Conservation (phyloP, 2,329 filamentous ascomycete genomes). For the Teratosphaeriaceae sp. region DNA sequence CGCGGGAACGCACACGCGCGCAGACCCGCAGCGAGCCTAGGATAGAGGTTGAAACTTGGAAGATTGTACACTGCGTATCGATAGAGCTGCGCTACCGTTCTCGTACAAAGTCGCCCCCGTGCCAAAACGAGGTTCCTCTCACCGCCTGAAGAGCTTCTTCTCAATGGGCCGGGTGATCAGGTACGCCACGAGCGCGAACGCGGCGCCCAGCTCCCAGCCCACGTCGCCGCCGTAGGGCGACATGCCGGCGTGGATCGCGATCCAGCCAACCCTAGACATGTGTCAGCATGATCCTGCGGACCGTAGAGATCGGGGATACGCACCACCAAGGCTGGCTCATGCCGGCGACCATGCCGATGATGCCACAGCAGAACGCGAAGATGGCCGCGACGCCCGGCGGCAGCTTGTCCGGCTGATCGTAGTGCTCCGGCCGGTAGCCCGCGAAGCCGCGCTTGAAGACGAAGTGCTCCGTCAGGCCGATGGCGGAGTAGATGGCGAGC, state of each 20-base stretch:
- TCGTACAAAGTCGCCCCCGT: too few relatives aligned
- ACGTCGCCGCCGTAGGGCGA: conserved; percentile 51
- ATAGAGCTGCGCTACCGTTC: too few relatives aligned
- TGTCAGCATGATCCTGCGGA: too few relatives aligned
- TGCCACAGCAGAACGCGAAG: conserved; percentile 54
- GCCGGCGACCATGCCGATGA: conserved; percentile 59
- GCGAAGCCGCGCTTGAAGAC: conserved; percentile 47
- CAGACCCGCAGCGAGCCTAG: too few relatives aligned
- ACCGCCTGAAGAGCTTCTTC: conserved; percentile 32
- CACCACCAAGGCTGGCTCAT: conserved; percentile 65
- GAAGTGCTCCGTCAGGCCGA: conserved; percentile 55
- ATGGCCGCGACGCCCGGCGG: conserved; percentile 58
- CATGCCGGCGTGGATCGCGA: conserved; percentile 53
- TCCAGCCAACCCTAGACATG: conserved; percentile 48
- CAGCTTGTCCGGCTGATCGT: conserved; percentile 53
- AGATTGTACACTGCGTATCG: too few relatives aligned
- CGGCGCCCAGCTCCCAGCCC: conserved; percentile 61
- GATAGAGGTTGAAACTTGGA: too few relatives aligned
- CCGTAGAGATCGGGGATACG: conserved; percentile 40
- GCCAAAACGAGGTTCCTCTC: too few relatives aligned
- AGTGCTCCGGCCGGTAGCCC: conserved; percentile 54
- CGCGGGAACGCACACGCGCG: too few relatives aligned
- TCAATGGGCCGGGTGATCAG: conserved; percentile 45
- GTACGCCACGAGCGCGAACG: conserved; percentile 51
- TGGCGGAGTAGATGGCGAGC: conserved; percentile 59